Base-by-base conservation (phyloP, 257 asterid genomes). In the Gynochthodes officinalis region DNA sequence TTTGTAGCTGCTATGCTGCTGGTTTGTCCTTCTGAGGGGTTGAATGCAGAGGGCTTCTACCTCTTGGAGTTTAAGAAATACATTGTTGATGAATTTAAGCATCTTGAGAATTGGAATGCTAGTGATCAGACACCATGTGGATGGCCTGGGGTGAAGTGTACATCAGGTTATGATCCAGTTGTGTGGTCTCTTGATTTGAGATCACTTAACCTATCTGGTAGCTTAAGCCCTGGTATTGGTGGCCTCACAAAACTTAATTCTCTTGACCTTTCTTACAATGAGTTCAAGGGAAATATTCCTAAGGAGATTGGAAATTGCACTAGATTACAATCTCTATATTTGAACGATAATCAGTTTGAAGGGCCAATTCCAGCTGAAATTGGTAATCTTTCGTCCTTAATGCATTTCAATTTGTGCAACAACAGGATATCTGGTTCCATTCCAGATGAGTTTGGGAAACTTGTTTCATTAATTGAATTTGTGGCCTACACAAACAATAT, bases 141-240 rank as follows among this genome's bases (percentile, higher is more conserved):
- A 57, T 93, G 98, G 98, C 13, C 61, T 35, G 97, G 98, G 62
- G 96, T 93, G 68, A 83, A 82, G 50, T 93, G 98, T 85, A 84
- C 87, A 3, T 33, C 65, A 18, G 83, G 58, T 78, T 77, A 75
- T 55, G 23, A 53, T 73, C 87, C 85, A 9, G 89, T 82, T 1
- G 96, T 93, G 40, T 74, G 76, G 81, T 89, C 90, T 42, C 92
- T 93, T 25, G 81, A 87, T 82, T 82, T 93, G 83, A 54, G 48
- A 43, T 80, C 68, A 4, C 37, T 69, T 76, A 93, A 89, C 75
- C 94, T 93, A 39, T 91, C 97, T 6, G 98, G 98, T 30, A 81
- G 79, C 4, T 65, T 89, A 46, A 86, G 83, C 76, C 78, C 89
- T 27, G 73, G 84, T 68, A 75, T 93, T 69, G 96, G 96, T 23